These are phyloP conservation scores for Lentinus brumalis DNA, from an alignment of 768 basidiomycete genomes.

Conservation along the genomic window DNA sequence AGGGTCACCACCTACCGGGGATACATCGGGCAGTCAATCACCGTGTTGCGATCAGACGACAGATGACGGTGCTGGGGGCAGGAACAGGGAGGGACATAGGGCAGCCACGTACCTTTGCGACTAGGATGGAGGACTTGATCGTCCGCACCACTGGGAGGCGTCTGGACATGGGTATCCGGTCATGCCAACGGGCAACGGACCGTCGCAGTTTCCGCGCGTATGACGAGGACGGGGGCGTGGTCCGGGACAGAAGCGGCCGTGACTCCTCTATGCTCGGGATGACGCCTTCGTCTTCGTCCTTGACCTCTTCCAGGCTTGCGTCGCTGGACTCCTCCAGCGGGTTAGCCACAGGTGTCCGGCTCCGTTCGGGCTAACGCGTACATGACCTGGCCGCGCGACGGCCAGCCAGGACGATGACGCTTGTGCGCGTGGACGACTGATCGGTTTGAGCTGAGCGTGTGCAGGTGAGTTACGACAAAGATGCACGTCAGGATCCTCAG, in stretches of 20 bases:
- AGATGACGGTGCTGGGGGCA: neutral
- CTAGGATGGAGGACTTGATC: constrained; percentile 38
- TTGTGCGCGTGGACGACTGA: neutral
- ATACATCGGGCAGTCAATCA: neutral
- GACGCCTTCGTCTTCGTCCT: constrained; percentile 2
- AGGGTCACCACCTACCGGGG: constrained; percentile 24
- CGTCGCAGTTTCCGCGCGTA: neutral
- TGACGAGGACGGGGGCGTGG: no score
- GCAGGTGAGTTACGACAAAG: neutral
- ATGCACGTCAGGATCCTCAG: neutral
- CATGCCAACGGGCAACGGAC: neutral
- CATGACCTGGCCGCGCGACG: constrained; percentile 1
- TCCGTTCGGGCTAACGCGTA: constrained; percentile 6
- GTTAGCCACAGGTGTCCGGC: neutral
- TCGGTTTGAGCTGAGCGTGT: constrained; percentile 6
- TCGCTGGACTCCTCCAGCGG: constrained; percentile 3
- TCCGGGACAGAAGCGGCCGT: neutral
- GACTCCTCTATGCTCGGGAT: neutral
- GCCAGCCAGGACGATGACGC: constrained; percentile 1
- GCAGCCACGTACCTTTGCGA: constrained; percentile 34
- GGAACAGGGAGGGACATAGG: neutral
- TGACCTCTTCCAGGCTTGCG: constrained; percentile 8
- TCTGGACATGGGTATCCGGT: constrained; percentile 9
- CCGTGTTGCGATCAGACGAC: neutral
- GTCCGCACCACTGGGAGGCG: constrained; percentile 30